phyloP scores from a whole-genome alignment of 1,139 yeast genomes.

The Candida tropicalis region DNA sequence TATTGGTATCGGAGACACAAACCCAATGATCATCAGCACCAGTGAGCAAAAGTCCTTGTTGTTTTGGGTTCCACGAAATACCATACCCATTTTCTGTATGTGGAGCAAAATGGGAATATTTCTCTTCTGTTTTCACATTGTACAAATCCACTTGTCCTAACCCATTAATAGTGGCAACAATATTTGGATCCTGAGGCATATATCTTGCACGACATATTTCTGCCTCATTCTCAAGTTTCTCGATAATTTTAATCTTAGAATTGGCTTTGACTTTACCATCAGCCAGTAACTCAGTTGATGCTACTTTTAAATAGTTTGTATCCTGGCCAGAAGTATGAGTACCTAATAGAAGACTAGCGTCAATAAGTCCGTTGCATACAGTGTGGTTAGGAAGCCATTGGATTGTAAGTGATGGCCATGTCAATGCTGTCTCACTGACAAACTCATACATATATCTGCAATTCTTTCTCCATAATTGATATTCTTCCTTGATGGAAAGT shows the following conservation, averaged over 20 bases:
- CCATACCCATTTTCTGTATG: conserved; percentile 76
- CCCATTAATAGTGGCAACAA: conserved; percentile 79
- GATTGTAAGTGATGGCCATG: conserved; percentile 80
- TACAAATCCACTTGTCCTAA: conserved; percentile 73
- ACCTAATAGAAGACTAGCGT: conserved; percentile 63
- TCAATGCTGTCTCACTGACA: conserved; percentile 74
- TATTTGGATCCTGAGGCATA: conserved; percentile 70
- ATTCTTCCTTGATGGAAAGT: conserved; percentile 60
- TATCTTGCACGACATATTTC: conserved; percentile 84
- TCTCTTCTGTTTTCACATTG: conserved; percentile 37
- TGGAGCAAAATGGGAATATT: conserved; percentile 42
- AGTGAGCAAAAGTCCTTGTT: conserved; percentile 54
- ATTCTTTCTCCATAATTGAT: conserved; percentile 77
- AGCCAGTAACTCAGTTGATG: conserved; percentile 68
- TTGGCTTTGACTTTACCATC: conserved; percentile 29
- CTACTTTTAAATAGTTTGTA: conserved; percentile 75
- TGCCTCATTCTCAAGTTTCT: conserved; percentile 52
- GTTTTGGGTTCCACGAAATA: conserved; percentile 58
- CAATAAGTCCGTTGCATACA: conserved; percentile 36
- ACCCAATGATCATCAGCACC: conserved; percentile 66
- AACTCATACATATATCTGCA: conserved; percentile 81
- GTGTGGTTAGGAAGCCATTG: conserved; percentile 68
- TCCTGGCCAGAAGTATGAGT: conserved; percentile 88
- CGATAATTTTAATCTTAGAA: conserved; percentile 62
- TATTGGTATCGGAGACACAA: conserved; percentile 34